Base-by-base conservation (phyloP, 129 eudicot genomes). In the Flaveria robusta region DNA sequence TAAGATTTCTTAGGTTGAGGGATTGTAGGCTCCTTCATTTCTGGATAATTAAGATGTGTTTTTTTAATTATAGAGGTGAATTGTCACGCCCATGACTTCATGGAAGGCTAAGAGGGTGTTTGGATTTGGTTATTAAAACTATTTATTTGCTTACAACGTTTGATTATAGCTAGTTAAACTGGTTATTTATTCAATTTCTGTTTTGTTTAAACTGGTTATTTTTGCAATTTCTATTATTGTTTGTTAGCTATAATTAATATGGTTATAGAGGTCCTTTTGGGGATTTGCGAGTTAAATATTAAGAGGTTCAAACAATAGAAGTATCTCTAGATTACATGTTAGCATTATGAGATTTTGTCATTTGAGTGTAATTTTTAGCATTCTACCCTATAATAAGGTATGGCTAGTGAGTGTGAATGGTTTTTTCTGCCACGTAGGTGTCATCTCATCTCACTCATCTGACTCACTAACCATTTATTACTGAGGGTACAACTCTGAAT, bases 31-130 rank as follows among this genome's bases (percentile, higher is more conserved):
- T 66, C 26, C 37, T 78, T 46, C 24, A 20, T 58, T 29, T 78
- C 3, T 20, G 15, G 59, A 43, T 56, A 15, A 18, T 70, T 55
- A 7, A 59, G 75, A 27, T 20, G 5, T 6, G 16, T 58, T 22
- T 68, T 27, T 69, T 19, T 56, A 1, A 1, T 78, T 46, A 58
- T 78, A 69, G 77, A 59, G 71, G 63, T 27, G 56, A 59, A 59
- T 58, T 10, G 59, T 77, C 74, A 10, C 34, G 37, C 43, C 18
- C 27, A 46, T 14, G 37, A 76, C 54, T 66, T 66, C 42, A 58
- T 58, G 42, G 67, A 77, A 43, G 74, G 50, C 26, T 55, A 27
- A 15, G 37, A 15, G 34, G 37, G 65, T 58, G 13, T 12, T 27
- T 63, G 42, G 68, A 14, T 59, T 24, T 18, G 13, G 1, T 54